Conservation (phyloP, 805 yeast species). For the Kodamaea sagamina region DNA sequence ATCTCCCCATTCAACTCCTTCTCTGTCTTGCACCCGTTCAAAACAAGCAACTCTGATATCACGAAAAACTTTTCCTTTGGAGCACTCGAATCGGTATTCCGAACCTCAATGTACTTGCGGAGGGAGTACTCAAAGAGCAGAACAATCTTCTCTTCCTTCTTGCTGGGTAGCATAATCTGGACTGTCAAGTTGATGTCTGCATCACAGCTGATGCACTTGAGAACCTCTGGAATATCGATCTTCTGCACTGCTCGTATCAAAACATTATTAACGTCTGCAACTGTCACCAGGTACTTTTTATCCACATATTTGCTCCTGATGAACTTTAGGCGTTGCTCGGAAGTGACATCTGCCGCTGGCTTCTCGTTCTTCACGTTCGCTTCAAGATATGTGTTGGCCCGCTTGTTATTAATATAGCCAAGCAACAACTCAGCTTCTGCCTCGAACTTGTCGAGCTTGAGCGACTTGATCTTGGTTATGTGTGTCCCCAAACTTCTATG, state of each 20-base stretch:
- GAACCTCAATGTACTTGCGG: conserved; percentile 37
- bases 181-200: conserved; percentile 49
- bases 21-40: conserved; percentile 57
- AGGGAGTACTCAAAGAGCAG: conserved; percentile 52
- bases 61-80: conserved; percentile 28
- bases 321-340: conserved; percentile 47
- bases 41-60: conserved; percentile 56
- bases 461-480: conserved; percentile 73
- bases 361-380: conserved; percentile 22
- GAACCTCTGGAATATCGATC: conserved; percentile 47
- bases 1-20: conserved; percentile 31
- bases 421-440: conserved; percentile 61
- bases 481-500: conserved; percentile 86
- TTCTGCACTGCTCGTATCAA: conserved; percentile 55
- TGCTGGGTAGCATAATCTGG: conserved; percentile 26
- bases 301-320: conserved; percentile 66
- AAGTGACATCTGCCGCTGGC: neutral
- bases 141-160: conserved; percentile 23
- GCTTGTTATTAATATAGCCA: conserved; percentile 50
- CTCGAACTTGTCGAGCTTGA: conserved; percentile 70
- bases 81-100: conserved; percentile 7
- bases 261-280: conserved; percentile 29
- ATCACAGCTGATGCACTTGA: conserved; percentile 47
- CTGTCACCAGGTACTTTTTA: conserved; percentile 44
- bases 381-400: conserved; percentile 65